Evolutionary conservation across 306 rosid species (phyloP).

Genomic region (Sicyos edulis): DNA sequence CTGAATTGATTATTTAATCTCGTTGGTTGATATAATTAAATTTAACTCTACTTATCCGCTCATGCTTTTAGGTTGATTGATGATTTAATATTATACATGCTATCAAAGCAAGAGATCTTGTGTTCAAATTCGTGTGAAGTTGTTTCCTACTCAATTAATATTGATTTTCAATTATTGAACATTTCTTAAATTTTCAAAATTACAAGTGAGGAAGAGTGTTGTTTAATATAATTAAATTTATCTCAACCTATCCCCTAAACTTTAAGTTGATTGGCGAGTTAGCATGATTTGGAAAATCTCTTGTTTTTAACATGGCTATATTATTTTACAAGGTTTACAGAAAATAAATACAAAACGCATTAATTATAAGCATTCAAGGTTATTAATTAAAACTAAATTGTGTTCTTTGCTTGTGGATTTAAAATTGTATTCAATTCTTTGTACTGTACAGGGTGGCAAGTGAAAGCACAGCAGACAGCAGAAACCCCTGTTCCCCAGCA

Average conservation of each 20-base stretch:
- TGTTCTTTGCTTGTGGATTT: not conserved
- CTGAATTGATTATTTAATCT: not conserved
- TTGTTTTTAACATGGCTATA: not conserved
- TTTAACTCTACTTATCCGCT: no score
- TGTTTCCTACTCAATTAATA: no score
- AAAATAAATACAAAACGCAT: not conserved
- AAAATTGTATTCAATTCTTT: not conserved
- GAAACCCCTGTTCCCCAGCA: conserved; percentile 63
- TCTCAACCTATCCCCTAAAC: not conserved
- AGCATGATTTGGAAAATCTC: no score
- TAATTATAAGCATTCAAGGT: not conserved
- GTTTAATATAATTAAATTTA: no score
- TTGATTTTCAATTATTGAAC: no score
- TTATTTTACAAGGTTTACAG: not conserved
- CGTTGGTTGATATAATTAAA: not conserved
- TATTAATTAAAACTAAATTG: not conserved
- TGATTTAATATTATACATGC: no score
- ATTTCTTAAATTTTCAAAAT: no score
- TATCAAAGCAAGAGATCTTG: no score
- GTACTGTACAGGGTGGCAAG: conserved; percentile 49
- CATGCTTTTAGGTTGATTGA: no score
- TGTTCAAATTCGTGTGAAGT: no score
- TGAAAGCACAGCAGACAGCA: conserved; percentile 75
- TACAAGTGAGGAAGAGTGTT: no score
- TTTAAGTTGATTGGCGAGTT: no score